Evolutionary conservation across 2,329 filamentous ascomycete species (phyloP), one percentile per base, ranked within the genome.

Genomic region (Colletotrichum sp.): DNA sequence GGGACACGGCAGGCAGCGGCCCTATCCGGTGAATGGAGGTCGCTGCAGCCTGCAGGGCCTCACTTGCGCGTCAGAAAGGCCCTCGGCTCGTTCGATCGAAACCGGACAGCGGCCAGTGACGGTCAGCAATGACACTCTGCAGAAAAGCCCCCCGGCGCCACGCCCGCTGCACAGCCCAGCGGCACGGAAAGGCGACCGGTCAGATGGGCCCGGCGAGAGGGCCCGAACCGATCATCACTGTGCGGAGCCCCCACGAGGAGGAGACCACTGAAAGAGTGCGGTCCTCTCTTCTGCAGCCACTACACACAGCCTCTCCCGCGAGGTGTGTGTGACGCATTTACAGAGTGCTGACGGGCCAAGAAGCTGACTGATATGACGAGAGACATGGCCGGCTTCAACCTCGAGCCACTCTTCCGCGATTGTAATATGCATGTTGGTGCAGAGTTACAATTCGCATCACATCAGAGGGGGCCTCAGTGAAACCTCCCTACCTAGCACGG

Each of bases 301-400:
- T 21, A 61, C 58, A 61, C 61, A 36, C 59, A 43, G 61, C 32
- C 32, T 24, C 61, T 12, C 30, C n/a, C 30, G 28, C 61, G 9
- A 63, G 30, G 26, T 5, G 48, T 56, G 56, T 52, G 24, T 14
- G 52, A 34, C 55, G 56, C 36, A 32, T 62, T 9, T 14, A 67
- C 62, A 74, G 61, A 71, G 72, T 74, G 62, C 72, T 71, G 68
- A 66, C 72, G 18, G 24, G 62, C 69, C 62, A 74, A 71, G 68
- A 52, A 36, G 63, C 62, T 75, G 69, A 68, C 62, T 28, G n/a
- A 52, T 13, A 32, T 64, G 16, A 34, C 28, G 8, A 68, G 63
- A 63, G 69, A 63, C 43, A 58, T 71, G 48, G 34, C 69, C 63
- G 64, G 30, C 69, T 63, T 63, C 48, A 59, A 59, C 48, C 13